Base-by-base conservation (phyloP, 2,329 filamentous ascomycete species). In the Colletotrichum phormii region DNA sequence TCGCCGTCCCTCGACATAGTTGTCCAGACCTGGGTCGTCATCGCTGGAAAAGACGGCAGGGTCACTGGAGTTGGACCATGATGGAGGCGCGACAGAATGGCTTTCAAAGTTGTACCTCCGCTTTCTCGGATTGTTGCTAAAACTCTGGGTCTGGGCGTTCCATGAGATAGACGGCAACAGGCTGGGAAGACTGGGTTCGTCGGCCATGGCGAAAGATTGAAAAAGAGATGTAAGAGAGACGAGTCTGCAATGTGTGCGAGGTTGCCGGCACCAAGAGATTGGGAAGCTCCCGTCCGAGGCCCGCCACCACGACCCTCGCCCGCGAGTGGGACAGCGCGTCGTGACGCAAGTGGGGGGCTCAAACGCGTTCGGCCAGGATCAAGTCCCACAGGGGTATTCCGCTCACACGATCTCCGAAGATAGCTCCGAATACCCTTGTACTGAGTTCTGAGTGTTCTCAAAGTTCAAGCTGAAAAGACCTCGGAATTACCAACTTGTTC, bases 1-100 rank as follows among this genome's bases (percentile, higher is more conserved):
- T 75, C 87, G 85, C 31, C 86, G 84, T 1, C 86, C 86, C 60
- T 88, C 83, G 29, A 86, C 83, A 77, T 93, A 93, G 76, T 92
- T 92, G 73, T 93, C 91, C 60, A 91, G 80, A 1, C 89, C 88
- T 3, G 90, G 90, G 70, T 93, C 92, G 77, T 94, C 92, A 72
- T 94, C 92, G 79, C 90, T 92, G 4, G 91, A 94, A 81, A 94
- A 94, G 31, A 94, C 80, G 61, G 90, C 88, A 4, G 92, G 91
- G 77, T 94, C 92, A 78, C 92, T 94, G 24, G 91, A 94, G 78
- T 91, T 90, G 78, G 86, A 85, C 75, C 88, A 83, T 49, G 84
- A 77, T 2, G 77, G 73, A 5, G 80, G 76, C 67, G 79, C 78
- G 71, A 79, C 77, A 29, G 77, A 77, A 33, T 77, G 72, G 24